Evolutionary conservation across 768 basidiomycete species (phyloP).

Genomic region (Clitopilus hobsonii): DNA sequence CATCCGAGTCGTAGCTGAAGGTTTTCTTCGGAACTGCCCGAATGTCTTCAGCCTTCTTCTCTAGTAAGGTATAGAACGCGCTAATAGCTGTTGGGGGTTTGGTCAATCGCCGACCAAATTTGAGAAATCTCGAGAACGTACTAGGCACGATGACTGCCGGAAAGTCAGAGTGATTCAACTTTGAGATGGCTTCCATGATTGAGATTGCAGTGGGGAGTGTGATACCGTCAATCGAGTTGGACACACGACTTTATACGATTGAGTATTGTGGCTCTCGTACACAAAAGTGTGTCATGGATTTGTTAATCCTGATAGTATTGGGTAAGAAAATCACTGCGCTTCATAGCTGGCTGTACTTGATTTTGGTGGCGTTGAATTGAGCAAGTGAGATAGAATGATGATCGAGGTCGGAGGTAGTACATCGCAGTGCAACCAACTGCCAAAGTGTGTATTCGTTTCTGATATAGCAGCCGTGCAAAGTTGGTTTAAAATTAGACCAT

Average conservation of each 20-base stretch:
- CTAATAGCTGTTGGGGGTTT: conserved; percentile 33
- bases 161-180: background rate
- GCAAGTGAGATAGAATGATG: too few species aligned
- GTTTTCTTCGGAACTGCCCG: conserved; percentile 42
- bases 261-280: too few species aligned
- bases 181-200: background rate
- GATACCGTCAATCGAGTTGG: background rate
- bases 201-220: background rate
- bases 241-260: background rate
- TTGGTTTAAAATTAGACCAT: too few species aligned
- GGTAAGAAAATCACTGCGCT: too few species aligned
- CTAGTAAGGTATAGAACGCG: conserved; percentile 46
- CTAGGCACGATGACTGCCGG: background rate
- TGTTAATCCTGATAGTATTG: too few species aligned
- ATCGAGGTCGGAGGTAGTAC: too few species aligned
- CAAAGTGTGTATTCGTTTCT: too few species aligned
- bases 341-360: too few species aligned
- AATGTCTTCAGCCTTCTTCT: conserved; percentile 42
- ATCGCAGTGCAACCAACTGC: too few species aligned
- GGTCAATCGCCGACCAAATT: conserved; percentile 8
- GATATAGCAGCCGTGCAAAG: too few species aligned
- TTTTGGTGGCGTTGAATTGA: too few species aligned
- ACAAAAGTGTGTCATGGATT: too few species aligned
- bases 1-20: conserved; percentile 51
- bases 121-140: conserved; percentile 15